Percentiles rank a stretch among this genome's conserved stretches.
These are phyloP conservation scores for Aspergillus niger DNA, from an alignment of 2,329 filamentous ascomycete genomes.

Conservation along the genomic window DNA sequence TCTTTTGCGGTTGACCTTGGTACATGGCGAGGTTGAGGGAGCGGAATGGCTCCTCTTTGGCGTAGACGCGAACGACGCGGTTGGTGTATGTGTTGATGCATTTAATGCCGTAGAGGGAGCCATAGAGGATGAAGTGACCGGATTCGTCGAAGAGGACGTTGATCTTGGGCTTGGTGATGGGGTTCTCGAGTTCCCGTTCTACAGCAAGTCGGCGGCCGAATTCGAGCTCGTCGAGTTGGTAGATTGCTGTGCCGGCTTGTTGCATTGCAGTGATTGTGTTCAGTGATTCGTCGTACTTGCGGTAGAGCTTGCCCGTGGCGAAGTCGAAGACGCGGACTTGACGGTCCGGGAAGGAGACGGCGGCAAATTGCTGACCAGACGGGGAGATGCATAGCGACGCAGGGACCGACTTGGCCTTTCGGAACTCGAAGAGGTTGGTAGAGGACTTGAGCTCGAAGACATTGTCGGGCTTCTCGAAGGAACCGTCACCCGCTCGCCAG, in stretches of 20 bases:
- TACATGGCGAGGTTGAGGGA: slow-evolving; percentile 83
- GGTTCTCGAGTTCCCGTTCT: slow-evolving; percentile 80
- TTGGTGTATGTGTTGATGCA: slow-evolving; percentile 96
- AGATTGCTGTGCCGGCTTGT: slow-evolving; percentile 79
- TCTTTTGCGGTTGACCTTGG: slow-evolving; percentile 93
- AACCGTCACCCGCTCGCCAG: slow-evolving; percentile 74
- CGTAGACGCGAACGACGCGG: slow-evolving; percentile 85
- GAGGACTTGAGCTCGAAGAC: slow-evolving; percentile 93
- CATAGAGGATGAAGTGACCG: slow-evolving; percentile 91
- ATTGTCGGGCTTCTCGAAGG: slow-evolving; percentile 85
- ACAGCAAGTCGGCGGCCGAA: slow-evolving; percentile 85
- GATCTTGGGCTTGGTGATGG: slow-evolving; percentile 66
- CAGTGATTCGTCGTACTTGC: slow-evolving; percentile 94
- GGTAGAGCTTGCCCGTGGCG: slow-evolving; percentile 78
- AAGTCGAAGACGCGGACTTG: slow-evolving; percentile 96
- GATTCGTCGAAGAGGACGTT: slow-evolving; percentile 97
- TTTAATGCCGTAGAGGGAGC: slow-evolving; percentile 88
- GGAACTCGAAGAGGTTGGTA: slow-evolving; percentile 95
- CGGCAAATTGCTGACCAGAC: slow-evolving; percentile 80
- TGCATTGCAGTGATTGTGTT: slow-evolving; percentile 91
- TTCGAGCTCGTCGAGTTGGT: slow-evolving; percentile 84
- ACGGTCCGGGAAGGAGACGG: slow-evolving; percentile 88
- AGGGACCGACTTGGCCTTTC: slow-evolving; percentile 86
- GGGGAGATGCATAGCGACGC: slow-evolving; percentile 83
- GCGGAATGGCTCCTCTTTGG: slow-evolving; percentile 83